A percentile compares a stretch with the other conserved stretches of the same genome.
phyloP scores from a whole-genome alignment of 176 grass and related monocot genomes.

The Carex cristatella region DNA sequence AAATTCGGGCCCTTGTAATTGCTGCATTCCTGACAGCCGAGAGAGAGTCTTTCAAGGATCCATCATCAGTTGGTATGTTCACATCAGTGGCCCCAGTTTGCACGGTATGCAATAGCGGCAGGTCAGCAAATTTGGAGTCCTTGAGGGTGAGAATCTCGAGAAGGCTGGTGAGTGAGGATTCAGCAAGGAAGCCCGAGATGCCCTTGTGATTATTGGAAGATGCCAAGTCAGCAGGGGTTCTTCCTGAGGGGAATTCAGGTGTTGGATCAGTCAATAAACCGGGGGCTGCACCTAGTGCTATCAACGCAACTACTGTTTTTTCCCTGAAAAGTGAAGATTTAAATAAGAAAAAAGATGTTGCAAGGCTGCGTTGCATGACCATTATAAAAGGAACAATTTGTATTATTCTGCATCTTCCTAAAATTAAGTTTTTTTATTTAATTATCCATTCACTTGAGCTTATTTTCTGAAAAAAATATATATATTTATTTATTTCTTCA shows the following conservation, averaged over 20 bases:
- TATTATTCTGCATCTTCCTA: neutral
- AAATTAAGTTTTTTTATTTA: neutral
- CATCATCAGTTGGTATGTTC: slow-evolving; percentile 20
- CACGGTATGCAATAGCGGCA: neutral
- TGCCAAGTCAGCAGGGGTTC: slow-evolving; percentile 90
- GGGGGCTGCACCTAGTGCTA: slow-evolving; percentile 69
- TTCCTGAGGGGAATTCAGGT: slow-evolving; percentile 67
- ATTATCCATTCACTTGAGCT: neutral
- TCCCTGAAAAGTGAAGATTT: slow-evolving; percentile 55
- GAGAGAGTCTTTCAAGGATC: slow-evolving; percentile 74
- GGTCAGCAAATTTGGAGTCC: slow-evolving; percentile 30
- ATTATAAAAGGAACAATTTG: neutral
- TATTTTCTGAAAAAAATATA: neutral
- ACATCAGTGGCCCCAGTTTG: neutral
- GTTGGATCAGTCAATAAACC: slow-evolving; percentile 87
- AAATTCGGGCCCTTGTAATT: slow-evolving; percentile 35
- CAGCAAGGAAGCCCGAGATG: slow-evolving; percentile 92
- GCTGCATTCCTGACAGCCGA: slow-evolving; percentile 83
- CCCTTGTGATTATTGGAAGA: slow-evolving; percentile 84
- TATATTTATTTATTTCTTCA: neutral
- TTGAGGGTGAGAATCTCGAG: slow-evolving; percentile 65
- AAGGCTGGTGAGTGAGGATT: slow-evolving; percentile 78
- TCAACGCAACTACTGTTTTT: slow-evolving; percentile 65
- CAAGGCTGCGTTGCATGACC: neutral
- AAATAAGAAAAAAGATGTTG: slow-evolving; percentile 23